These are phyloP conservation scores for Colletotrichum navitas DNA, from an alignment of 2,329 filamentous ascomycete genomes.

Conservation along the genomic window DNA sequence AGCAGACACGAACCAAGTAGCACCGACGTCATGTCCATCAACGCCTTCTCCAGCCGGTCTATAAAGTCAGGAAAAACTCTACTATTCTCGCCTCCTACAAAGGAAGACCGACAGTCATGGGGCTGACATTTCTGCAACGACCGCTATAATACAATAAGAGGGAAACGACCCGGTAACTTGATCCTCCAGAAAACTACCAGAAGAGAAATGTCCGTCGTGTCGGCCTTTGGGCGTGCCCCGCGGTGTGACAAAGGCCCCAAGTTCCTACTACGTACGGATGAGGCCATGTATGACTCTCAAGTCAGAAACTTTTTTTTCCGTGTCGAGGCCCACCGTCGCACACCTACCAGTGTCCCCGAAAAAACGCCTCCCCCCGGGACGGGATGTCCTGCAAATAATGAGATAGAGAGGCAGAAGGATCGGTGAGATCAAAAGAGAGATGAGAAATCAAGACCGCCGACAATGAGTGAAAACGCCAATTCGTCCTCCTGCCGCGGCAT, in stretches of 20 bases:
- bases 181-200: slow-evolving; percentile 14
- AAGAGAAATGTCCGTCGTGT: slow-evolving; percentile 25
- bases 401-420: slow-evolving; percentile 15
- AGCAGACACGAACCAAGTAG: not conserved
- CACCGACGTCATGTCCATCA: not conserved
- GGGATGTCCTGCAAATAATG: slow-evolving; percentile 30
- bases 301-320: slow-evolving; percentile 38
- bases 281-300: slow-evolving; percentile 20
- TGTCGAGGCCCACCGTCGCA: slow-evolving; percentile 34
- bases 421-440: slow-evolving; percentile 35
- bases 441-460: slow-evolving; percentile 39
- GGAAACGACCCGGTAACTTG: slow-evolving; percentile 14
- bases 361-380: slow-evolving; percentile 36
- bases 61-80: slow-evolving; percentile 13
- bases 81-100: slow-evolving; percentile 16
- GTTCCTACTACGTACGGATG: slow-evolving; percentile 6
- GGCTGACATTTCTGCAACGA: slow-evolving; percentile 40
- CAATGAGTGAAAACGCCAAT: slow-evolving; percentile 43
- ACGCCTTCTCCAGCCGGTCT: not conserved
- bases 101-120: slow-evolving; percentile 27
- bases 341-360: slow-evolving; percentile 26
- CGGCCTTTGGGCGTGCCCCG: not conserved
- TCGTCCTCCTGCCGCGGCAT: slow-evolving; percentile 32
- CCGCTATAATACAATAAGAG: slow-evolving; percentile 38
- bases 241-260: not conserved